Conservation (phyloP, 129 eudicot genomes). For the Artemisia argyi region DNA sequence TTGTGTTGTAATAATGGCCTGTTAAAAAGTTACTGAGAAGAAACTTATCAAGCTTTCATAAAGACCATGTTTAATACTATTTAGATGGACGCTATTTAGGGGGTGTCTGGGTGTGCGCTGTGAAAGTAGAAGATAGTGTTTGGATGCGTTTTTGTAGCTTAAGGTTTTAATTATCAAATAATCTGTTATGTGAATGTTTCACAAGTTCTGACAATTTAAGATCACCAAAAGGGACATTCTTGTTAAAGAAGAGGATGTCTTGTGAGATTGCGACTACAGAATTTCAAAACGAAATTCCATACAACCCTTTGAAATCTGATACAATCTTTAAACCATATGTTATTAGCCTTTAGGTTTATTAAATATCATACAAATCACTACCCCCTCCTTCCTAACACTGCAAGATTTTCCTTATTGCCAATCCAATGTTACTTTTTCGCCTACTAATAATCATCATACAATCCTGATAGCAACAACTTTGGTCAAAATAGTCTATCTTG, state of each 20-base stretch:
- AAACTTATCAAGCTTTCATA: not conserved
- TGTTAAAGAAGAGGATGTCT: not conserved
- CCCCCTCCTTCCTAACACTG: not conserved
- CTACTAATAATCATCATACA: not conserved
- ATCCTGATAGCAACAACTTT: not conserved
- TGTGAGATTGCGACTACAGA: too few relatives aligned
- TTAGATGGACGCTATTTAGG: not conserved
- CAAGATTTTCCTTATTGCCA: not conserved
- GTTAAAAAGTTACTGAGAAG: not conserved
- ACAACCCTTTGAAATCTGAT: too few relatives aligned
- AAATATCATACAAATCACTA: not conserved
- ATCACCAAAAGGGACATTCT: not conserved
- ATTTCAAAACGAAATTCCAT: too few relatives aligned
- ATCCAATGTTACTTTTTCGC: not conserved
- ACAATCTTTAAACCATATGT: not conserved
- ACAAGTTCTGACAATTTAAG: not conserved
- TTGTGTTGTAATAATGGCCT: not conserved
- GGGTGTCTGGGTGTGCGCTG: not conserved
- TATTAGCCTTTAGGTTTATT: not conserved
- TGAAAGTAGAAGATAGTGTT: too few relatives aligned
- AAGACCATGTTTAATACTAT: not conserved
- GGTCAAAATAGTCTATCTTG: not conserved
- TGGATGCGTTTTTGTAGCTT: not conserved
- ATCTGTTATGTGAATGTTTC: too few relatives aligned
- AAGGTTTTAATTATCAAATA: too few relatives aligned